A percentile compares a stretch with the other conserved stretches of the same genome.
Evolutionary conservation across 2,329 filamentous ascomycete species (phyloP).

Genomic region (Fusarium virguliforme): DNA sequence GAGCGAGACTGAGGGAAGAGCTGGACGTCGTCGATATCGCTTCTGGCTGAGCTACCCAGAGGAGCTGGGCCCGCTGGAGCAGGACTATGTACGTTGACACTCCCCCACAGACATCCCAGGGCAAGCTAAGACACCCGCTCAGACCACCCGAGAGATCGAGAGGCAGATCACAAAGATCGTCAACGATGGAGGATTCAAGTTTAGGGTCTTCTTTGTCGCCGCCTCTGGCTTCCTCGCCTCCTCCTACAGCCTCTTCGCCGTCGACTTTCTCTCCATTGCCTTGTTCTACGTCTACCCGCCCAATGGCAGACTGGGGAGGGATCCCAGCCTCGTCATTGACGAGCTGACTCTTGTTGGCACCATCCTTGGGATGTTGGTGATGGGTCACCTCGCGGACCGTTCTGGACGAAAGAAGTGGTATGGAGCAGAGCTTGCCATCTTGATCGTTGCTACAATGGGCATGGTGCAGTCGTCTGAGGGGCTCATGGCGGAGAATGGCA

Average conservation of each 20-base stretch:
- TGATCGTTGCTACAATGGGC: slow-evolving; percentile 31
- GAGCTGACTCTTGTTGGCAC: slow-evolving; percentile 31
- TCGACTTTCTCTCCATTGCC: slow-evolving; percentile 28
- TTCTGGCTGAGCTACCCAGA: slow-evolving; percentile 27
- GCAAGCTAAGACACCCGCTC: neutral
- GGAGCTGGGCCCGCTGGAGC: slow-evolving; percentile 29
- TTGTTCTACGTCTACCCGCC: slow-evolving; percentile 30
- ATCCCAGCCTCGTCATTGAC: slow-evolving; percentile 24
- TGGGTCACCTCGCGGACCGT: slow-evolving; percentile 26
- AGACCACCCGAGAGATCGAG: slow-evolving; percentile 33
- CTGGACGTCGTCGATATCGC: slow-evolving; percentile 7
- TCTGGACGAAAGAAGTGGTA: slow-evolving; percentile 33
- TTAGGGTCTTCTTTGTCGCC: slow-evolving; percentile 36
- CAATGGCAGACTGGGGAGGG: neutral
- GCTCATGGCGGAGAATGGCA: neutral
- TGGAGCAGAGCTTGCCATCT: slow-evolving; percentile 24
- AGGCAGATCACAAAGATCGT: slow-evolving; percentile 37
- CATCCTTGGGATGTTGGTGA: slow-evolving; percentile 34
- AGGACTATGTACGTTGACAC: slow-evolving; percentile 26
- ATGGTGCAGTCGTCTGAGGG: slow-evolving; percentile 32
- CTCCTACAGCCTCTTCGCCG: slow-evolving; percentile 28
- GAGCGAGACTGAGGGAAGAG: slow-evolving; percentile 1
- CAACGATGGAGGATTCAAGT: slow-evolving; percentile 34
- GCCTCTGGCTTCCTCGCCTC: slow-evolving; percentile 35
- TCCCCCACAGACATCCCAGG: neutral